Evolutionary conservation across 495 filamentous ascomycete genomes (phyloP).

Genomic region (Staphylotrichum longicolle): DNA sequence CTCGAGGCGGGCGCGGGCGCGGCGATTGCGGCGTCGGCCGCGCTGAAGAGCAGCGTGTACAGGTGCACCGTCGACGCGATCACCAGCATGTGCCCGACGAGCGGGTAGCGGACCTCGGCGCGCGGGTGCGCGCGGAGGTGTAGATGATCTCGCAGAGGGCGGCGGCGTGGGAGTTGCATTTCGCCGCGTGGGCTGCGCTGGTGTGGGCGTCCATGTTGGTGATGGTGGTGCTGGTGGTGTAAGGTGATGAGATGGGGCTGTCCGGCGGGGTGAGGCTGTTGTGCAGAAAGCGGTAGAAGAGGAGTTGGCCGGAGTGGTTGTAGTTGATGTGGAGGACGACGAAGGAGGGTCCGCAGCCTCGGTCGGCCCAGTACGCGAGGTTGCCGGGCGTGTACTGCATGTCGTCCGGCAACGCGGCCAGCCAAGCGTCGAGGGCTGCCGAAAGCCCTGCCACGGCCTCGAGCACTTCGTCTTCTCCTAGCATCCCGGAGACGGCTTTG

Average conservation of each 20-base stretch:
- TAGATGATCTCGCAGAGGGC: background rate
- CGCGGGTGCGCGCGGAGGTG: background rate
- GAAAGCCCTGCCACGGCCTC: background rate
- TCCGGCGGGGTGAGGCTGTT: background rate
- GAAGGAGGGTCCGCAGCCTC: background rate
- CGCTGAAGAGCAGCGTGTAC: background rate
- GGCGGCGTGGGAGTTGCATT: background rate
- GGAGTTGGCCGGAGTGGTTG: background rate
- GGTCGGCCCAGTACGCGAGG: background rate
- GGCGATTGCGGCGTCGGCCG: background rate
- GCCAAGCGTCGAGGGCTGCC: background rate
- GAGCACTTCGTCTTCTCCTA: background rate
- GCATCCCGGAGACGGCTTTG: background rate
- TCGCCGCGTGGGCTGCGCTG: background rate
- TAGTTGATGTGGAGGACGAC: background rate
- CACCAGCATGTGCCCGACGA: background rate
- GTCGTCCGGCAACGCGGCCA: background rate
- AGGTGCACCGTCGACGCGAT: background rate
- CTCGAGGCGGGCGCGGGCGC: background rate
- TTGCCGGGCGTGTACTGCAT: background rate
- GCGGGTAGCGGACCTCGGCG: background rate
- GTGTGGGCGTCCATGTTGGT: background rate
- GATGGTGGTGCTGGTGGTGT: background rate
- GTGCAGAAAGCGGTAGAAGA: constrained; percentile 5
- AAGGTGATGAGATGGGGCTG: background rate